A percentile compares a stretch with the other conserved stretches of the same genome.
These are phyloP conservation scores for Paecilomyces sp. DNA, from an alignment of 2,329 filamentous ascomycete genomes.

Conservation along the genomic window DNA sequence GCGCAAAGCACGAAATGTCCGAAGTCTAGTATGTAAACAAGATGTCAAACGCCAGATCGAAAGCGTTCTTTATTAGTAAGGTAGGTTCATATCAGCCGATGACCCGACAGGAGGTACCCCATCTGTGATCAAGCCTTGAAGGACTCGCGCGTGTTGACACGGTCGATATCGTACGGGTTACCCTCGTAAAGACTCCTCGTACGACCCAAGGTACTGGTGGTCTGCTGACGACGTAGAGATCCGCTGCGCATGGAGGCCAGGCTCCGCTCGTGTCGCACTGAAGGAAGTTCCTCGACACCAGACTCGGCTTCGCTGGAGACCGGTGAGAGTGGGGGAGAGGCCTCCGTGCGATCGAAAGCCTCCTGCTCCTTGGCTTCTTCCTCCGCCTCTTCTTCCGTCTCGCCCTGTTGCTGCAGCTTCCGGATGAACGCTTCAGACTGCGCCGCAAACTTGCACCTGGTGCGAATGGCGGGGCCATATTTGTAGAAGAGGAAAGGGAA, in stretches of 20 bases:
- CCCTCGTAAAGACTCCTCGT: conserved; percentile 30
- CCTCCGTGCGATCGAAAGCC: conserved; percentile 27
- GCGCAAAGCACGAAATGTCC: not conserved
- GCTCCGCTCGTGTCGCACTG: conserved; percentile 18
- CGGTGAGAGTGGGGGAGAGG: conserved; percentile 15
- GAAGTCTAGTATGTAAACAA: not conserved
- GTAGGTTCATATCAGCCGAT: not conserved
- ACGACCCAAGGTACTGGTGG: conserved; percentile 12
- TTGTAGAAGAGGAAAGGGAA: conserved; percentile 40
- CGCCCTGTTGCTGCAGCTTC: conserved; percentile 22
- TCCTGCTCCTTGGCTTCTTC: conserved; percentile 11
- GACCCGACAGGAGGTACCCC: not conserved
- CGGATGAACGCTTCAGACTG: conserved; percentile 30
- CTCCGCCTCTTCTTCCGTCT: conserved; percentile 8
- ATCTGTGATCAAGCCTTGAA: not conserved
- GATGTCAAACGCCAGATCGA: not conserved
- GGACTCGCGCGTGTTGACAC: conserved; percentile 35
- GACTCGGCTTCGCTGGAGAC: conserved; percentile 19
- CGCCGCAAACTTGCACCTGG: conserved; percentile 34
- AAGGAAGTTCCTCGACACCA: conserved; percentile 11
- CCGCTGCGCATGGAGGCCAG: conserved; percentile 2
- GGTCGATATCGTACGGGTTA: conserved; percentile 38
- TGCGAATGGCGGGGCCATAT: conserved; percentile 32
- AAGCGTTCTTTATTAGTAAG: not conserved
- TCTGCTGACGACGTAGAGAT: conserved; percentile 21